These are phyloP conservation scores for Pyracantha coccinea DNA, from an alignment of 331 rosid species.

Conservation along the genomic window DNA sequence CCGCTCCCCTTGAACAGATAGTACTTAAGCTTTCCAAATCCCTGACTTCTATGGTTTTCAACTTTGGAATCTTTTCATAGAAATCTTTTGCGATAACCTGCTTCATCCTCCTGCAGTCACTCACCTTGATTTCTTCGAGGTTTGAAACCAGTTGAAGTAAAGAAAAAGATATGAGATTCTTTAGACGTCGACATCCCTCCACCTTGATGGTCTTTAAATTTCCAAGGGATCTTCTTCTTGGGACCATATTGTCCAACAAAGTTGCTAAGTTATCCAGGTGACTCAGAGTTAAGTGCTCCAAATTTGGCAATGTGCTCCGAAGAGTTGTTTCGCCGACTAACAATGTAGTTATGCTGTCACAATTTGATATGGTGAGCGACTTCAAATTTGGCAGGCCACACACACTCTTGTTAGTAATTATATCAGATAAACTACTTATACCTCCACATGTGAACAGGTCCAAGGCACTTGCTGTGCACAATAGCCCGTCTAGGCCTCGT, in stretches of 20 bases:
- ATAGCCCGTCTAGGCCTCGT: conserved; percentile 2
- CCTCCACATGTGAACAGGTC: not conserved
- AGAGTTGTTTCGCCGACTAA: not conserved
- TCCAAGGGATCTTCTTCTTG: conserved; percentile 6
- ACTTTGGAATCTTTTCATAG: conserved; percentile 1
- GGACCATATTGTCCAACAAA: not conserved
- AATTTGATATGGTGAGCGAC: conserved; percentile 10
- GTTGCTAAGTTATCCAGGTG: conserved; percentile 3
- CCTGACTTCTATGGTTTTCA: not conserved
- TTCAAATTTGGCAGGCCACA: conserved; percentile 2
- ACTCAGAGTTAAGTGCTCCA: conserved; percentile 7
- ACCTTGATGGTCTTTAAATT: conserved; percentile 4
- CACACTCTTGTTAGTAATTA: not conserved
- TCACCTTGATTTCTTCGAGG: conserved; percentile 6
- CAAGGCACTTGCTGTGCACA: conserved; percentile 1
- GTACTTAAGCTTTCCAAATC: conserved; percentile 9
- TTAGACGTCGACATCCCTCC: conserved; percentile 1
- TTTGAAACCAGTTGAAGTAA: conserved; percentile 3
- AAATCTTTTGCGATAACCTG: not conserved
- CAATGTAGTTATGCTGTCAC: conserved; percentile 3
- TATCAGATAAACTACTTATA: not conserved
- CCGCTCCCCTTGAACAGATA: not conserved
- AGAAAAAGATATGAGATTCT: conserved; percentile 8
- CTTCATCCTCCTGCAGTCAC: conserved; percentile 4
- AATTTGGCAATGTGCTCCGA: not conserved